Conservation (phyloP, 768 basidiomycete genomes). For the Symmetrospora coprosmae region DNA sequence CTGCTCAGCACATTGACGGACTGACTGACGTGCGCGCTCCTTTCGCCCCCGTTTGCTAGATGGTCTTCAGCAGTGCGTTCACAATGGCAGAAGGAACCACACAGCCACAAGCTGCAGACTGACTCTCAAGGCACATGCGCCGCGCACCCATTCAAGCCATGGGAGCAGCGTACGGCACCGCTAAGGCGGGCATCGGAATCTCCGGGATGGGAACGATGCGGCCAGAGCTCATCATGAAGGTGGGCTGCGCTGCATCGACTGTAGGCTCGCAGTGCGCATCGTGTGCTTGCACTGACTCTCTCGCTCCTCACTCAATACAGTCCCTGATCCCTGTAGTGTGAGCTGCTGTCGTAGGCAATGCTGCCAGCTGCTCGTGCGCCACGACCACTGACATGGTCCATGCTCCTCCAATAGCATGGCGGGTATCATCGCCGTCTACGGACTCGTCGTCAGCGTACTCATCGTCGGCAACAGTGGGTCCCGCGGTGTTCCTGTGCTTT, state of each 20-base stretch:
- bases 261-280: not conserved
- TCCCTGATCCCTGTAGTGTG: conserved; percentile 83
- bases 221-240: conserved; percentile 98
- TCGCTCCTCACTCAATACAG: conserved; percentile 39
- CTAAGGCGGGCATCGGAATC: conserved; percentile 94
- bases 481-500: too few species aligned
- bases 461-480: conserved; percentile 69
- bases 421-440: conserved; percentile 94
- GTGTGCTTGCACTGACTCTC: not conserved
- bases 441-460: conserved; percentile 84
- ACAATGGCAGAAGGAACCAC: not conserved
- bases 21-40: not conserved
- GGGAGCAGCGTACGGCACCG: conserved; percentile 89
- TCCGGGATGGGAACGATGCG: conserved; percentile 83
- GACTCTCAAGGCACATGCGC: not conserved
- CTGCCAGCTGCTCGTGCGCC: too few species aligned
- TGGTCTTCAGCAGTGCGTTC: conserved; percentile 83
- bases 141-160: conserved; percentile 52
- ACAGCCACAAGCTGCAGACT: not conserved
- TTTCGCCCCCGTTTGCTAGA: conserved; percentile 43
- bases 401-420: conserved; percentile 49
- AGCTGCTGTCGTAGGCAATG: conserved; percentile 20
- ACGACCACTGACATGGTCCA: too few species aligned
- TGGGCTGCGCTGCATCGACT: conserved; percentile 36
- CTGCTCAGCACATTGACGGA: not conserved